Evolutionary conservation across 306 rosid species (phyloP), one percentile per base, ranked within the genome.

Genomic region (Quercus variabilis): DNA sequence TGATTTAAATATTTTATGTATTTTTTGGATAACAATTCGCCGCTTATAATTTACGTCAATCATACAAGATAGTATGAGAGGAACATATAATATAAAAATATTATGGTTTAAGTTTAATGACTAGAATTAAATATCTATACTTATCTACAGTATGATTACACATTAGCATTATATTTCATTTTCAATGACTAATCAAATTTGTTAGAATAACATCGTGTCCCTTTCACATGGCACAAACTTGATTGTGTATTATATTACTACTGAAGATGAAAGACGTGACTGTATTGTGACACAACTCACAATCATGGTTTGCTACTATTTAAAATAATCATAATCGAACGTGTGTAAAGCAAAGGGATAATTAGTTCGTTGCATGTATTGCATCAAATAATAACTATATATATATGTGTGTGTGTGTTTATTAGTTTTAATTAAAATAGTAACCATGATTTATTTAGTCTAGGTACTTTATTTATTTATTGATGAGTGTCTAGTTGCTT

Each of bases 1-100:
- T 60, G 17, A 23, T 30, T 60, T 49, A 49, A 72, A 72, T 72
- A 51, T 14, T 55, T 23, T 26, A 12, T 2, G 46, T 55, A 23
- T 71, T 41, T 41, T 55, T 62, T 49, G 0, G 25, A 20, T 57
- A 12, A 63, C 79, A 46, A 60, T 46, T 63, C 49, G 72, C 31
- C 83, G 79, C 81, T 78, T 80, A 79, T 62, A 62, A 70, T 52
- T 79, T 70, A 78, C 80, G 33, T 38, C 20, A 23, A 65, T 74
- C 23, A 69, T 67, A 46, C 26, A 8, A 4, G 8, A 67, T 19
- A 67, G 17, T 33, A 13, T 26, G 25, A 46, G 5, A 49, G 54
- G 17, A 49, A 49, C 17, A 49, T 12, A 18, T 8, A 19, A 67
- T 21, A 67, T 23, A 6, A n/a, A 67, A 18, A 67, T 5, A 6